Evolutionary conservation across 78 protist species (phyloP), one percentile per base, ranked within the genome.

Genomic region (Dictyostelium purpureum): DNA sequence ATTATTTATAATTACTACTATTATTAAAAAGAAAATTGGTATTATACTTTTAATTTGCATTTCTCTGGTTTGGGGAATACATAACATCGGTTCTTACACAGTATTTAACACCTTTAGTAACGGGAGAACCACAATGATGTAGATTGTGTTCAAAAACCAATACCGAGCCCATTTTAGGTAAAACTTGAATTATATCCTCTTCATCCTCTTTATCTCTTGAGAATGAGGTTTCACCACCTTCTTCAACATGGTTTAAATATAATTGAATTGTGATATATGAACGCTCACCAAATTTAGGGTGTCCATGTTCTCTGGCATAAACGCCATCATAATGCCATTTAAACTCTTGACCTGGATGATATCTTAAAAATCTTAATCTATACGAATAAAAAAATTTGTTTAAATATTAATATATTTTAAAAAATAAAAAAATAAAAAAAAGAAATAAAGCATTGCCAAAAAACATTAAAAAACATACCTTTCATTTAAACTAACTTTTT

Each of bases 151-250:
- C 77, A 37, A 87, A 87, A 2, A 82, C 54, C 7, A 82, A 12
- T 33, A 69, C 56, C 57, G 11, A 38, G 12, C 90, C 90, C 3
- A 10, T 28, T 28, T 56, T 42, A 10, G 78, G 70, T 33, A 21
- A 52, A 21, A 21, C 5, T n/a, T n/a, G n/a, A n/a, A 21, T 6
- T 9, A 7, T 49, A 6, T 66, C 76, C 31, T 24, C 18, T 24
- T 4, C 21, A 26, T 26, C 26, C 12, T 18, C 31, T 63, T 33
- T 71, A n/a, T 78, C 7, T 16, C 19, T 35, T 57, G 63, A 78
- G 65, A 79, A 79, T 49, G 88, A 49, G 2, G 89, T 80, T 40
- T 67, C 89, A 10, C 89, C 89, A 24, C 89, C 89, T 52, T 80
- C n/a, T 14, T 35, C 66, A 40, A 31, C 89, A 11, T 67, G 57